phyloP scores from a whole-genome alignment of 2,329 filamentous ascomycete genomes.

The Ilyonectria destructans region DNA sequence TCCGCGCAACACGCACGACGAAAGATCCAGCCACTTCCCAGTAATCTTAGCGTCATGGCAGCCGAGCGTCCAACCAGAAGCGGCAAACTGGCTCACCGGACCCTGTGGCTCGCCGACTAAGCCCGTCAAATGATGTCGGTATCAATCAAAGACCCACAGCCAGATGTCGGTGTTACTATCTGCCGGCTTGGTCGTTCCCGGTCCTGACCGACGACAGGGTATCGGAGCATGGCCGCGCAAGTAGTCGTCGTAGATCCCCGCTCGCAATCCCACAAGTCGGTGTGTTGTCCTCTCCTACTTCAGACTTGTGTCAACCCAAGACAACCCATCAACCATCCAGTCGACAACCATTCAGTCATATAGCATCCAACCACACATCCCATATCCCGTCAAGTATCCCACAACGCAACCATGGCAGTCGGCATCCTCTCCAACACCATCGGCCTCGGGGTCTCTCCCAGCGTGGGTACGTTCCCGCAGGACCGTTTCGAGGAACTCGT shows the following conservation, averaged over 20 bases:
- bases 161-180: constrained; percentile 51
- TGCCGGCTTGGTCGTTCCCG: constrained; percentile 44
- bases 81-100: constrained; percentile 46
- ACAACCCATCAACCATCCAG: constrained; percentile 16
- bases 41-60: constrained; percentile 44
- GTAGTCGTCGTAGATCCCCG: constrained; percentile 45
- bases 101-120: constrained; percentile 44
- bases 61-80: constrained; percentile 48
- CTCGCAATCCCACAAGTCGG: constrained; percentile 42
- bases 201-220: constrained; percentile 49
- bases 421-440: constrained; percentile 51
- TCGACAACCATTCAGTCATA: constrained; percentile 42
- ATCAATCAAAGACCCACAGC: constrained; percentile 47
- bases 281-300: constrained; percentile 46
- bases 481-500: constrained; percentile 81
- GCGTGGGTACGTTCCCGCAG: constrained; percentile 47
- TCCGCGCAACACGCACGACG: constrained; percentile 22
- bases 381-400: neutral
- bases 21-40: constrained; percentile 25
- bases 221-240: constrained; percentile 41
- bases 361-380: constrained; percentile 26
- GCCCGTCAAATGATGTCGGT: constrained; percentile 42
- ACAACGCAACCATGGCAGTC: constrained; percentile 54
- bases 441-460: constrained; percentile 40
- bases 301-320: constrained; percentile 31